phyloP scores from a whole-genome alignment of 2,329 filamentous ascomycete species.

The Aureobasidium zeae region DNA sequence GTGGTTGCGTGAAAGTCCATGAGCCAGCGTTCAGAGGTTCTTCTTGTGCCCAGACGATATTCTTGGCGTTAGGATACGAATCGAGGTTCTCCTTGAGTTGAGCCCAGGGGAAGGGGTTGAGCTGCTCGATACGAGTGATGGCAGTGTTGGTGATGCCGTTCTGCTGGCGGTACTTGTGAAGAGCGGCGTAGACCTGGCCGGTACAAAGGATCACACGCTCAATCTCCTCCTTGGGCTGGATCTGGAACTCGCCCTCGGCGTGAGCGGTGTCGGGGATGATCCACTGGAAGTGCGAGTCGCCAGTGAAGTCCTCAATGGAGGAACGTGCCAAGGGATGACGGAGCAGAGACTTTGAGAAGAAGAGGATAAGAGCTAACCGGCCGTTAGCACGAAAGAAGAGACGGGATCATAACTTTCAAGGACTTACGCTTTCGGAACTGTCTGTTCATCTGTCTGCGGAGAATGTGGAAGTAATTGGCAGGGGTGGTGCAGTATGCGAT shows the following conservation, averaged over 20 bases:
- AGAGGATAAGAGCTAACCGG: conserved; percentile 70
- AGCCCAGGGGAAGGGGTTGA: conserved; percentile 98
- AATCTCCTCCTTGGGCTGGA: conserved; percentile 75
- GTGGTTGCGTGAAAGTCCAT: conserved; percentile 94
- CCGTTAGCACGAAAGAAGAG: conserved; percentile 18
- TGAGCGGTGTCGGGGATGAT: conserved; percentile 89
- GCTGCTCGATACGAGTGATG: conserved; percentile 91
- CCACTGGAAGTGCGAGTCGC: conserved; percentile 90
- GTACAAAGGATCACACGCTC: conserved; percentile 90
- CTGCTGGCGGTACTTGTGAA: conserved; percentile 82
- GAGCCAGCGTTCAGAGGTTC: conserved; percentile 95
- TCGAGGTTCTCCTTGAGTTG: conserved; percentile 95
- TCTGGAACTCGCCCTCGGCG: conserved; percentile 49
- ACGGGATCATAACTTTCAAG: neutral
- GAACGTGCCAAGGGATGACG: conserved; percentile 90
- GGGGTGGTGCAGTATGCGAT: conserved; percentile 96
- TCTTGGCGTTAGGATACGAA: conserved; percentile 93
- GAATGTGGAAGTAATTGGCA: conserved; percentile 89
- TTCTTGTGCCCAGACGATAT: conserved; percentile 94
- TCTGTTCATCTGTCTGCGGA: conserved; percentile 95
- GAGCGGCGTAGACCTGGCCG: conserved; percentile 84
- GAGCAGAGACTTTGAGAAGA: conserved; percentile 96
- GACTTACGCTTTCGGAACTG: conserved; percentile 96
- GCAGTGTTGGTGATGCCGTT: conserved; percentile 84
- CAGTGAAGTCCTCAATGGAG: conserved; percentile 79